Percentiles rank a stretch among this genome's conserved stretches.
phyloP scores from a whole-genome alignment of 768 basidiomycete genomes.

The Tubosaeta sp. region DNA sequence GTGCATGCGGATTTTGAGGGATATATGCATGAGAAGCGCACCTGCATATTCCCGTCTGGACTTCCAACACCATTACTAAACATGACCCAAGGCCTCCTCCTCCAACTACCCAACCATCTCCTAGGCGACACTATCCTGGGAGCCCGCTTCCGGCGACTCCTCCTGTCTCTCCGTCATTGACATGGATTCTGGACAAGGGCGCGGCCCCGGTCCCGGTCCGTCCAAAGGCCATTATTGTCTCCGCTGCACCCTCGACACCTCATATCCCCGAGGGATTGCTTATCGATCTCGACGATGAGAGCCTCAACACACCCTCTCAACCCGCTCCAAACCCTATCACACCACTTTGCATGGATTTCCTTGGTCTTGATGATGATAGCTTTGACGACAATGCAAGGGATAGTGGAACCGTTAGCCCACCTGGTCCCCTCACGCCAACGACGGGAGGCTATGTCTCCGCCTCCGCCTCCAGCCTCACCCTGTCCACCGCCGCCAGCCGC shows the following conservation, averaged over 20 bases:
- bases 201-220: constrained; percentile 6
- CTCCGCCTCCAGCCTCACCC: constrained; percentile 27
- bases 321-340: constrained; percentile 4
- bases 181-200: constrained; percentile 33
- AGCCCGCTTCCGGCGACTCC: constrained; percentile 32
- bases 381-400: constrained; percentile 24
- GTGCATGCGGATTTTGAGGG: too few species aligned
- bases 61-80: constrained; percentile 26
- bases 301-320: constrained; percentile 21
- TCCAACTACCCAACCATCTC: constrained; percentile 20
- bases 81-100: constrained; percentile 23
- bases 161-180: constrained; percentile 30
- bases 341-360: constrained; percentile 22
- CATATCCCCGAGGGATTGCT: constrained; percentile 47
- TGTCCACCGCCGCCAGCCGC: constrained; percentile 20
- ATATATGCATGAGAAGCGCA: constrained; percentile 28
- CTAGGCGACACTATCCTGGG: constrained; percentile 30
- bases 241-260: constrained; percentile 26
- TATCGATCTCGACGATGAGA: constrained; percentile 52
- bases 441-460: constrained; percentile 16
- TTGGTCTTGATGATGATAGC: constrained; percentile 20
- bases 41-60: constrained; percentile 34
- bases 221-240: constrained; percentile 15
- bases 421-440: constrained; percentile 31
- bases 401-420: constrained; percentile 30